These are phyloP conservation scores for Artemisia annua DNA, from an alignment of 129 eudicot species.

Conservation along the genomic window DNA sequence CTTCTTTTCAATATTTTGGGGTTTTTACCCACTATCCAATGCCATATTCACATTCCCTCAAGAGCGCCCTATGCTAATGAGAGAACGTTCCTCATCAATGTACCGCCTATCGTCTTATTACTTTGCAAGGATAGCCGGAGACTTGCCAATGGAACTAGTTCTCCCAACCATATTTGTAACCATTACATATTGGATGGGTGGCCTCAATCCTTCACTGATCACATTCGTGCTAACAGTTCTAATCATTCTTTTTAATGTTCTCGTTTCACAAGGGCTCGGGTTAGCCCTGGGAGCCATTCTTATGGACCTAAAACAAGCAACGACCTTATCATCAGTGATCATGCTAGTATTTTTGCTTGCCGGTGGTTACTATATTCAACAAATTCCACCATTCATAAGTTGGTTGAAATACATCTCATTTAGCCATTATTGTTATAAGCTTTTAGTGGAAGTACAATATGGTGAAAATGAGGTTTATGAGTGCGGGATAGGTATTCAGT, in stretches of 20 bases:
- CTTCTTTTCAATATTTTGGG: conserved; percentile 97
- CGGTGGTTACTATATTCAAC: conserved; percentile 88
- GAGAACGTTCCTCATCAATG: conserved; percentile 81
- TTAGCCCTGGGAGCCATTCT: conserved; percentile 89
- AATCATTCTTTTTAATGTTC: conserved; percentile 75
- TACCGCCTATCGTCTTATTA: conserved; percentile 89
- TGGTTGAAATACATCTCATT: conserved; percentile 88
- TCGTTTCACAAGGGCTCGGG: conserved; percentile 95
- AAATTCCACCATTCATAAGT: conserved; percentile 64
- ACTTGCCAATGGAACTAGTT: conserved; percentile 92
- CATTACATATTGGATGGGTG: conserved; percentile 89
- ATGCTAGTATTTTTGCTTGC: conserved; percentile 87
- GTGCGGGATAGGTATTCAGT: conserved; percentile 49
- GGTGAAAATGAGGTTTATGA: conserved; percentile 58
- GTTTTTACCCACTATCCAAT: conserved; percentile 83
- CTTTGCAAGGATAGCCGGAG: conserved; percentile 77
- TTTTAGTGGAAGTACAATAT: conserved; percentile 76
- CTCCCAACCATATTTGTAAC: conserved; percentile 78
- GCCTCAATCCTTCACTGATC: conserved; percentile 66
- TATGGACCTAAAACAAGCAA: conserved; percentile 86
- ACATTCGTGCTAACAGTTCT: conserved; percentile 68
- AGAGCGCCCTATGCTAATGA: conserved; percentile 75
- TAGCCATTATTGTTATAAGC: conserved; percentile 84
- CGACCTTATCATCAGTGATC: conserved; percentile 77
- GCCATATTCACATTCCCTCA: conserved; percentile 89